Percentiles rank a stretch among this genome's conserved stretches.
Evolutionary conservation across 2,329 filamentous ascomycete species (phyloP).

Genomic region (Penicillium sp.): DNA sequence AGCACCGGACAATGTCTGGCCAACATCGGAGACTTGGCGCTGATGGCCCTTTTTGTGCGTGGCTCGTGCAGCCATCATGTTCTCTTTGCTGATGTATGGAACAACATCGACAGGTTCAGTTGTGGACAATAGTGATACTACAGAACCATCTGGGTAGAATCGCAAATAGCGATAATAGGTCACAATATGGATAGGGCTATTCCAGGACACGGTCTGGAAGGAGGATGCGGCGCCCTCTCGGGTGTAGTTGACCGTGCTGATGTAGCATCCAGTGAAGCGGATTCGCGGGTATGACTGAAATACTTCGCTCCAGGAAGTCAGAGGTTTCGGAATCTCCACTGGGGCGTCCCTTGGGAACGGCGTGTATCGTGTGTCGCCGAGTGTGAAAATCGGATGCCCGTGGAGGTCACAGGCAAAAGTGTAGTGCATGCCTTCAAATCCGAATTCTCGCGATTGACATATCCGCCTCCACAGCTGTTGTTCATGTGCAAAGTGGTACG

Average conservation of each 20-base stretch:
- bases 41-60: slow-evolving; percentile 34
- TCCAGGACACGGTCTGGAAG: slow-evolving; percentile 69
- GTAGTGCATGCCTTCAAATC: slow-evolving; percentile 82
- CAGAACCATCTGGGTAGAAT: slow-evolving; percentile 86
- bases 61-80: slow-evolving; percentile 49
- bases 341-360: slow-evolving; percentile 31
- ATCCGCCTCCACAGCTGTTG: slow-evolving; percentile 82
- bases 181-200: slow-evolving; percentile 83
- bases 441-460: slow-evolving; percentile 67
- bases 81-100: slow-evolving; percentile 72
- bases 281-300: slow-evolving; percentile 81
- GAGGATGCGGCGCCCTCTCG: slow-evolving; percentile 72
- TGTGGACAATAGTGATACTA: slow-evolving; percentile 76
- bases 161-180: slow-evolving; percentile 97
- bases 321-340: slow-evolving; percentile 34
- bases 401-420: slow-evolving; percentile 63
- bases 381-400: slow-evolving; percentile 42
- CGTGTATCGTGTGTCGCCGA: slow-evolving; percentile 31
- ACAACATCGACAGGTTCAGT: slow-evolving; percentile 83
- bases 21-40: slow-evolving; percentile 43
- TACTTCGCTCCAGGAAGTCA: slow-evolving; percentile 62
- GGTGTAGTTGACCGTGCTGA: slow-evolving; percentile 93
- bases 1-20: slow-evolving; percentile 28
- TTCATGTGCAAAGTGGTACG: slow-evolving; percentile 80
- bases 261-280: slow-evolving; percentile 94